Evolutionary conservation across 305 asterid species (phyloP), one percentile per base, ranked within the genome.

Genomic region (Fraxinus floribunda): DNA sequence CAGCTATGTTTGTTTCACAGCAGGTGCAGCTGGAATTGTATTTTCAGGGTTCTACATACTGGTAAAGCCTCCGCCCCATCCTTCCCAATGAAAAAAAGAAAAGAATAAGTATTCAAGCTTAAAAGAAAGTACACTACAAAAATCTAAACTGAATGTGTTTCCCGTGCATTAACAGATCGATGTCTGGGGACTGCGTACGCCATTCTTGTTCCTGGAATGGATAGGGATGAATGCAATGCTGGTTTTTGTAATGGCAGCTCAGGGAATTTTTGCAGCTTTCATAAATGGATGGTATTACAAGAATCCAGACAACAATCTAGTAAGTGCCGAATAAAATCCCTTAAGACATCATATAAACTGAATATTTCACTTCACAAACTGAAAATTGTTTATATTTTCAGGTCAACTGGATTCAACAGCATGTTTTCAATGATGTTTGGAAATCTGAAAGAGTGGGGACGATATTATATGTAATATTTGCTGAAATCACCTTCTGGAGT

Each of bases 141-240:
- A 68, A 68, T 29, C 24, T 44, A 11, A 44, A 55, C 2, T 22
- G 38, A 3, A 72, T n/a, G 30, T 83, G 10, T 18, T 0, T 57
- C 1, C 3, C 22, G 4, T 83, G 74, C 29, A 55, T 74, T 78
- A 77, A 77, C 90, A 94, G 98, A 91, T 94, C 36, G 98, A 94
- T 84, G 91, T 91, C 11, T 88, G 88, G 91, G 97, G 93, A 57
- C 22, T 79, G 68, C 85, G 95, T 1, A 83, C 18, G 38, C 97
- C 97, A 5, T 94, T 94, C 85, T 36, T 93, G 93, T 92, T 92
- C 85, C 83, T 95, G 64, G 98, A 95, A 80, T 95, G 97, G 98
- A 95, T 93, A 73, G 98, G 98, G 82, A 92, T 93, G 98, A 95
- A 93, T 5, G 97, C 95, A 7, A 95, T 93, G 98, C 86, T 95